Evolutionary conservation across 768 basidiomycete species (phyloP), one percentile per base, ranked within the genome.

Genomic region (Mycena capillaripes): DNA sequence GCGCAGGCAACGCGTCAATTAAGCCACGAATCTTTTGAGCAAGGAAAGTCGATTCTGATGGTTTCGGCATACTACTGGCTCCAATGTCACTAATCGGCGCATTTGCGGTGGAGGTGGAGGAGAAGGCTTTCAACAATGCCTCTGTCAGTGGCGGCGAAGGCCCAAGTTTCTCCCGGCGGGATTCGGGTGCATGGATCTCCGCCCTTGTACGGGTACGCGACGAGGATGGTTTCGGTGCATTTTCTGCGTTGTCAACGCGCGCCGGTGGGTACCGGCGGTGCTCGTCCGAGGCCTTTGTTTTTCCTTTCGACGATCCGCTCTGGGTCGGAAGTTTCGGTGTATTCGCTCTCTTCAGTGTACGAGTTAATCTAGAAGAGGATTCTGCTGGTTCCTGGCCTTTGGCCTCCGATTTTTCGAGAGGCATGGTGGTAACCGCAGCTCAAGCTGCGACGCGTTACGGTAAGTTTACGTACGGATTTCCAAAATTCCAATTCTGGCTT

Each of bases 11-110:
- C 17, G 72, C 53, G 38, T 69, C 38, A 36, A 73, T 66, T 40
- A 70, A n/a, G 23, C 52, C 52, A n/a, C 61, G 66, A 23, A 72
- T 69, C 57, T 69, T 72, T 53, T 68, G 66, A 7, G 57, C 71
- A 36, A 72, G 53, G 42, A 64, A 72, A 0, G 66, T 72, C 23
- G 64, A 66, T 36, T 59, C 63, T 23, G 64, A 9, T 12, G 12
- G 27, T 27, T 52, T 59, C 53, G 48, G 36, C 1, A 38, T 7
- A 58, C 4, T 25, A 38, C 17, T 42, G 23, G 42, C 4, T 32
- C 32, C 34, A 50, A 36, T 10, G n/a, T 55, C 53, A 32, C 19
- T 21, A 3, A 8, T 46, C 48, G 59, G 40, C 11, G 30, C 17
- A 34, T 40, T 38, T 23, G 32, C 25, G 27, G 10, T 19, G 46